These are phyloP conservation scores for Rhodotorula kratochvilovae DNA, from an alignment of 768 basidiomycete species.

Conservation along the genomic window DNA sequence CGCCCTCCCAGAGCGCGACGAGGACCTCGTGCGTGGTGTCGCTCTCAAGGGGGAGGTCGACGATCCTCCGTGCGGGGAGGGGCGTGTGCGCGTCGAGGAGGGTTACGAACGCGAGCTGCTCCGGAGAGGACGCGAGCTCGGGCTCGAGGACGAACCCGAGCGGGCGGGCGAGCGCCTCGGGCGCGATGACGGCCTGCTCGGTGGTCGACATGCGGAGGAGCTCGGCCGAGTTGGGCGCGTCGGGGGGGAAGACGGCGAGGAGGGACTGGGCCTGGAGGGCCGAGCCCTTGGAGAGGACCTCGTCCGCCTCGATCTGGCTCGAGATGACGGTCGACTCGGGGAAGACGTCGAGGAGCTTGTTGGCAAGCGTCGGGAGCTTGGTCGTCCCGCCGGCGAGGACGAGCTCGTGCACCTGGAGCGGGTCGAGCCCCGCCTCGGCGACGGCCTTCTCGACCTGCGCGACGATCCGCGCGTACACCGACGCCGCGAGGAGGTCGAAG, in stretches of 20 bases:
- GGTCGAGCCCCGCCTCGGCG: conserved; percentile 47
- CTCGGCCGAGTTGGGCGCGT: conserved; percentile 3
- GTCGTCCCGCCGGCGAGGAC: conserved; percentile 51
- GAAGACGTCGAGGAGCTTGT: conserved; percentile 48
- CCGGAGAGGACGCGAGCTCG: conserved; percentile 14
- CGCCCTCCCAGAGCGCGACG: conserved; percentile 45
- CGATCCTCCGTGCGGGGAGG: conserved; percentile 49
- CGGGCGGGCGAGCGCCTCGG: conserved; percentile 43
- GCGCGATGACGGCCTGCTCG: conserved; percentile 41
- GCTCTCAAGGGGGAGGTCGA: conserved; percentile 47
- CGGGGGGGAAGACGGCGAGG: conserved; percentile 24
- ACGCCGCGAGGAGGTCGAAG: conserved; percentile 50
- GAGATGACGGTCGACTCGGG: conserved; percentile 48
- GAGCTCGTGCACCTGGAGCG: conserved; percentile 51
- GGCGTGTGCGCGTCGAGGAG: conserved; percentile 44
- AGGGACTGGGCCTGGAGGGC: conserved; percentile 42
- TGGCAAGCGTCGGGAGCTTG: conserved; percentile 49
- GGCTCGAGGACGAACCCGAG: conserved; percentile 49
- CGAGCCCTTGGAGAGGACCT: conserved; percentile 52
- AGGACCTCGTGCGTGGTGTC: conserved; percentile 44
- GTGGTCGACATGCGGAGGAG: conserved; percentile 32
- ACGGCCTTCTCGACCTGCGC: conserved; percentile 47
- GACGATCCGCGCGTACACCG: conserved; percentile 40
- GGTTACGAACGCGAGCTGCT: conserved; percentile 41
- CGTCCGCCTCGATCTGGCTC: conserved; percentile 49